Conservation (phyloP, 768 basidiomycete species). For the Pleurotus tuoliensis region DNA sequence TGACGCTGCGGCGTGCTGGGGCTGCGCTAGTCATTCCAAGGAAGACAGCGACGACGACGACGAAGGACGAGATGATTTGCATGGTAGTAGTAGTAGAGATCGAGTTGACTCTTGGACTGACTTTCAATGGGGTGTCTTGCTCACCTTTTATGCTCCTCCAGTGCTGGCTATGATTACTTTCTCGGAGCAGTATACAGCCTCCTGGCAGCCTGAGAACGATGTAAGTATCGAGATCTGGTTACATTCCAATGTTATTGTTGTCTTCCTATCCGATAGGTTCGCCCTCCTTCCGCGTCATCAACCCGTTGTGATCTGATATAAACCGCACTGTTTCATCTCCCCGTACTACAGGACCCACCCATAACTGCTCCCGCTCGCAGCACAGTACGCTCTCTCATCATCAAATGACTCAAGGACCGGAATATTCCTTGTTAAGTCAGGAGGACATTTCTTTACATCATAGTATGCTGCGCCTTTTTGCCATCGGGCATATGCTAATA, state of each 20-base stretch:
- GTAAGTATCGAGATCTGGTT: slow-evolving; percentile 4
- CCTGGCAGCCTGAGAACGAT: neutral
- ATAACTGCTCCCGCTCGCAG: too few relatives aligned
- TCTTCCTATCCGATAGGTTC: neutral
- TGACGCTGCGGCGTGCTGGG: neutral
- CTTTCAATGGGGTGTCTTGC: neutral
- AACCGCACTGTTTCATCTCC: too few relatives aligned
- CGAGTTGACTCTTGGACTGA: neutral
- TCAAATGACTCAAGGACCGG: neutral
- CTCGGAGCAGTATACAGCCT: too few relatives aligned
- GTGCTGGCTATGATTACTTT: neutral
- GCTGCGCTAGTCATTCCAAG: neutral
- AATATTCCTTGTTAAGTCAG: neutral
- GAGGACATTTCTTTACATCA: neutral
- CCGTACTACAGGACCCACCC: too few relatives aligned
- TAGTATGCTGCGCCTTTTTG: neutral
- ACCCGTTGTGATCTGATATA: too few relatives aligned
- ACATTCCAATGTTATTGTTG: neutral
- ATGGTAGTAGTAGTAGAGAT: neutral
- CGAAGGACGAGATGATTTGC: neutral
- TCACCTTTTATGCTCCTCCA: slow-evolving; percentile 1
- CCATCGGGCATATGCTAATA: too few relatives aligned
- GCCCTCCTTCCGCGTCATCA: neutral
- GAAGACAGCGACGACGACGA: neutral
- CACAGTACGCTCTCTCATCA: neutral